These are phyloP conservation scores for Echium plantagineum DNA, from an alignment of 257 asterid genomes.

Conservation along the genomic window DNA sequence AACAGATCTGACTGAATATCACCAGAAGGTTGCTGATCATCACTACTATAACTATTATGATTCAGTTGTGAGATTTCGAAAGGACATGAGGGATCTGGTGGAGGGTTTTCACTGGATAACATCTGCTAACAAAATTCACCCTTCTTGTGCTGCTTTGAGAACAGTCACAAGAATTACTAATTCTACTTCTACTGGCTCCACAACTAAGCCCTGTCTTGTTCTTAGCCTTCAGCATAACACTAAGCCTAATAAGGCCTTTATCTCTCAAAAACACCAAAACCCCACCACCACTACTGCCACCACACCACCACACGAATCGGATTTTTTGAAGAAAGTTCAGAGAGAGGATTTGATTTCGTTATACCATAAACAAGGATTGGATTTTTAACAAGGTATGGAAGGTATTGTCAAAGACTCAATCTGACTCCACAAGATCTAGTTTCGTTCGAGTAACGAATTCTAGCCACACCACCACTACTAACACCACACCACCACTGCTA, in stretches of 20 bases:
- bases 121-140: conserved; percentile 67
- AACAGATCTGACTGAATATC: conserved; percentile 51
- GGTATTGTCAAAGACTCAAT: too few species aligned
- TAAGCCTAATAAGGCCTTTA: conserved; percentile 32
- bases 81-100: conserved; percentile 57
- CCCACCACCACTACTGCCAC: conserved; percentile 28
- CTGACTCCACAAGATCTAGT: too few species aligned
- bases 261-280: conserved; percentile 15
- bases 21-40: conserved; percentile 22
- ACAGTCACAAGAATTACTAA: conserved; percentile 73
- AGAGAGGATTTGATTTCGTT: too few species aligned
- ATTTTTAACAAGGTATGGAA: too few species aligned
- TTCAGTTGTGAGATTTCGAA: conserved; percentile 43
- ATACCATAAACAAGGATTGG: too few species aligned
- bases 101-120: conserved; percentile 92
- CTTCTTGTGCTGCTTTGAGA: conserved; percentile 63
- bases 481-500: not conserved
- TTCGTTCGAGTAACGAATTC: too few species aligned
- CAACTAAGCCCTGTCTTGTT: conserved; percentile 26
- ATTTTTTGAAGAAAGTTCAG: too few species aligned
- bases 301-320: conserved; percentile 4
- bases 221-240: conserved; percentile 63
- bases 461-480: not conserved
- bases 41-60: conserved; percentile 38
- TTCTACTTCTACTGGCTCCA: conserved; percentile 14